Evolutionary conservation across 2,329 filamentous ascomycete species (phyloP), one percentile per base, ranked within the genome.

Genomic region (Aureobasidium sp.): DNA sequence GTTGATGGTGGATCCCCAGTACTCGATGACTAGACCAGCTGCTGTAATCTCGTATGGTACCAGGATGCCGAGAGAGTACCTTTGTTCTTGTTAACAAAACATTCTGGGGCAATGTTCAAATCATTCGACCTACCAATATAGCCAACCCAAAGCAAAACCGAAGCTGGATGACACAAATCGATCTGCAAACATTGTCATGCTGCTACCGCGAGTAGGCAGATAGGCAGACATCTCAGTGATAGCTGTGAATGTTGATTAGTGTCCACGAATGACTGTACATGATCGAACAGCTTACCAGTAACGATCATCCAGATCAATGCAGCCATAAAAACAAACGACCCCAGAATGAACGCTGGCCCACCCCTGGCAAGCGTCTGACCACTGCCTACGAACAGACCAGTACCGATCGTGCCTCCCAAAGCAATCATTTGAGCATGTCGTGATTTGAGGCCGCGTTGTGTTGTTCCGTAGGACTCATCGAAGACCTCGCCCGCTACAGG

Each of bases 201-300:
- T 76, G 62, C 70, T 75, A 64, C 80, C 79, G 37, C 81, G 76
- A 64, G 83, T 72, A 9, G 84, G 81, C 49, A 86, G 77, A 75
- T 82, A 85, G 39, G 83, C 78, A 11, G 82, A 81, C 70, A 86
- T 79, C 68, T 83, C 81, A n/a, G 77, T 77, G 49, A 73, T 71
- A 2, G 67, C 70, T 57, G 7, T 3, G 5, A 1, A 24, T 15
- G 8, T 57, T 12, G 45, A 39, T 12, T 19, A 29, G 1, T 22
- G 1, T 14, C 5, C 22, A 22, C 24, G 24, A 27, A 11, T 6
- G 24, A 12, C 27, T 79, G 76, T 53, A 75, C 77, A 8, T 5
- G 37, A n/a, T 9, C 14, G 5, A 15, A 24, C 11, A 14, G 17
- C 52, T 37, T 45, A 57, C 53, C 53, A 39, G 77, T 79, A 15